Conservation (phyloP, 176 grass and related monocot genomes). For the Aegilops speltoides region DNA sequence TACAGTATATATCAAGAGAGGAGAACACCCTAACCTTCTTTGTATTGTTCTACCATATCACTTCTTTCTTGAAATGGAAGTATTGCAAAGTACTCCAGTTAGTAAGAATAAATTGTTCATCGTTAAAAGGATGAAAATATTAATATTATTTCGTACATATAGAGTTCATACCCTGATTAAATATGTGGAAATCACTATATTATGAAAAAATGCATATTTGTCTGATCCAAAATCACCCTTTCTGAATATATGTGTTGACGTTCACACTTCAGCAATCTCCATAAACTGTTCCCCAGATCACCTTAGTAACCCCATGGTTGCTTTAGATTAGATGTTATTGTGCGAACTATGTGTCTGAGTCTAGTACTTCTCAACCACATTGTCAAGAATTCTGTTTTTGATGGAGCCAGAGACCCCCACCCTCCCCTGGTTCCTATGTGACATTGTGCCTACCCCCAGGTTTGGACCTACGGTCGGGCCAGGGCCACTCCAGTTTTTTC, state of each 20-base stretch:
- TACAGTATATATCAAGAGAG: constrained; percentile 6
- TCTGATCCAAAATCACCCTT: background rate
- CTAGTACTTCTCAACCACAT: background rate
- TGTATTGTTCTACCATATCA: background rate
- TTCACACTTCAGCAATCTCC: background rate
- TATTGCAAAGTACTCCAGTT: background rate
- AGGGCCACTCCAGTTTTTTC: background rate
- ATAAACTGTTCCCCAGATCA: background rate
- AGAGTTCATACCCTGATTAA: constrained; percentile 1
- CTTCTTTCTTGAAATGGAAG: constrained; percentile 23
- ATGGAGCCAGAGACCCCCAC: background rate
- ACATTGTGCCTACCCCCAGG: background rate
- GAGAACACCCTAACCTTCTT: background rate
- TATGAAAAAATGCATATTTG: background rate
- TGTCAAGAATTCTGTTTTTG: background rate
- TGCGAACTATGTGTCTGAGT: background rate
- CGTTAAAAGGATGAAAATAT: background rate
- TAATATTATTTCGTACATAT: background rate
- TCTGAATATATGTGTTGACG: constrained; percentile 10
- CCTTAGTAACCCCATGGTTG: constrained; percentile 6
- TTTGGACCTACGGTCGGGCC: background rate
- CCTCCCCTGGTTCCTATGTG: background rate
- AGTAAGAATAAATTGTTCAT: background rate
- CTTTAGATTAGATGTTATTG: constrained; percentile 21
- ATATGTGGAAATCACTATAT: background rate